Conservation (phyloP, 2,329 filamentous ascomycete species). For the Fusarium sp. region DNA sequence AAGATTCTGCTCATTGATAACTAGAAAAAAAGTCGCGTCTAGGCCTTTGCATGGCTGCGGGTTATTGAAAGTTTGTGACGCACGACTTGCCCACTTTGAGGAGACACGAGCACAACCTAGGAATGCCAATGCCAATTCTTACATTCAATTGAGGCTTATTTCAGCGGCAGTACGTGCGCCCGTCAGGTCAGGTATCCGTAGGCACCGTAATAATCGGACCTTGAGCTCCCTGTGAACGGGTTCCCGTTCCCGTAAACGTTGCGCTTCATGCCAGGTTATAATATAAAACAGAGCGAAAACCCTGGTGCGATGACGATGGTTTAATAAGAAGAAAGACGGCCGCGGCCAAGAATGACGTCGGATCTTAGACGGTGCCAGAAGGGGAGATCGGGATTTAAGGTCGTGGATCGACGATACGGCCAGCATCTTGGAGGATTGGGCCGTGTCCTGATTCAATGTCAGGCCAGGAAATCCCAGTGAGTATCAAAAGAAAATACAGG, state of each 20-base stretch:
- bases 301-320: conserved; percentile 35
- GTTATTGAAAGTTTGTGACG: conserved; percentile 3
- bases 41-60: not conserved
- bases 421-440: conserved; percentile 9
- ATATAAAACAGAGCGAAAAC: conserved; percentile 12
- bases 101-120: not conserved
- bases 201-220: not conserved
- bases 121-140: not conserved
- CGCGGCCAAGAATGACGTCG: conserved; percentile 44
- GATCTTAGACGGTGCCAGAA: conserved; percentile 29
- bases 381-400: conserved; percentile 44
- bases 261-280: conserved; percentile 16
- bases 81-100: not conserved
- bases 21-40: not conserved
- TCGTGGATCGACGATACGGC: conserved; percentile 45
- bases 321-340: conserved; percentile 32
- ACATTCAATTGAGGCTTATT: conserved; percentile 31
- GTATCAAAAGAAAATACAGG: conserved; percentile 6
- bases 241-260: conserved; percentile 16
- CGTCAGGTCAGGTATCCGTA: not conserved
- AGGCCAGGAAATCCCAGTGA: conserved; percentile 15
- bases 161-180: conserved; percentile 24
- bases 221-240: not conserved
- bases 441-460: conserved; percentile 4
- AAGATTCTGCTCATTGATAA: not conserved